Evolutionary conservation across 257 asterid species (phyloP).

Genomic region (Nicotiana benthamiana): DNA sequence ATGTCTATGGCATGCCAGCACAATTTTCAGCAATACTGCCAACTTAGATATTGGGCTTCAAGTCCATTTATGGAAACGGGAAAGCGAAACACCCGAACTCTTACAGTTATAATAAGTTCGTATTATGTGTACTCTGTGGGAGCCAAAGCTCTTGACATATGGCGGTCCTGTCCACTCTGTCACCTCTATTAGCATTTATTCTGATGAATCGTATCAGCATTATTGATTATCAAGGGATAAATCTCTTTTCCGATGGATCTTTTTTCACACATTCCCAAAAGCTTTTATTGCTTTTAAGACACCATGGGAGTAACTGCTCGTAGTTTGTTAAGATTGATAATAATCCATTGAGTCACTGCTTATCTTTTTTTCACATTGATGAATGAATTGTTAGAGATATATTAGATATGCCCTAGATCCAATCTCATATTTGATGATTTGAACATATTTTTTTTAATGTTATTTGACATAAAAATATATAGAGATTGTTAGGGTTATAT

Average conservation of each 20-base stretch:
- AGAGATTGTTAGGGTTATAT: no score
- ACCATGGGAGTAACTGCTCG: not conserved
- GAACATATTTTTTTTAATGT: no score
- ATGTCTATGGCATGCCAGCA: not conserved
- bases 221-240: not conserved
- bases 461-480: no score
- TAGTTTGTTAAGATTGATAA: not conserved
- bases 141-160: not conserved
- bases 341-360: not conserved
- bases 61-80: not conserved
- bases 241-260: not conserved
- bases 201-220: not conserved
- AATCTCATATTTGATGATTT: no score
- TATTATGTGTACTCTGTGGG: not conserved
- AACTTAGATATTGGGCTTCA: not conserved
- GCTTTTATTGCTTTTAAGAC: not conserved
- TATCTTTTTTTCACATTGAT: not conserved
- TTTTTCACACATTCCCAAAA: not conserved
- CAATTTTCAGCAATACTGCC: not conserved
- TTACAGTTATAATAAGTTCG: not conserved
- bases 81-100: not conserved
- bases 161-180: not conserved
- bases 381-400: not conserved
- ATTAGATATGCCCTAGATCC: no score
- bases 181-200: not conserved